A percentile compares a stretch with the other conserved stretches of the same genome.
These are phyloP conservation scores for Nicotiana undulata DNA, from an alignment of 257 asterid genomes.

Conservation along the genomic window DNA sequence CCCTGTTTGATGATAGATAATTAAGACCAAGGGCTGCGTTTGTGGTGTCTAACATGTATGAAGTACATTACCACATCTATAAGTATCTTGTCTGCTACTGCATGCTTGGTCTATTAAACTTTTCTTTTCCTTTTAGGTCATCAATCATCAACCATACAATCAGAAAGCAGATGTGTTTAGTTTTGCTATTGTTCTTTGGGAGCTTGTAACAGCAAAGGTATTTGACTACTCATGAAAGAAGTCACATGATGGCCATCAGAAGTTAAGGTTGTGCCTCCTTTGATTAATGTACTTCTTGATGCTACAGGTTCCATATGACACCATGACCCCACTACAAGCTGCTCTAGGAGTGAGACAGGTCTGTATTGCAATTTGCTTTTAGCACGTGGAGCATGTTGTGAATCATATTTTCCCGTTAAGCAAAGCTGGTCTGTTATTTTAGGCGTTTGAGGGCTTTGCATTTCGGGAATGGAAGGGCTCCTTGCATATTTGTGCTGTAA, in stretches of 20 bases:
- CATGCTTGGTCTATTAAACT: background rate
- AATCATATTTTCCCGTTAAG: background rate
- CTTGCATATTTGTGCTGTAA: background rate
- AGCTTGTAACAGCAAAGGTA: slow-evolving; percentile 83
- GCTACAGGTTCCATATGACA: slow-evolving; percentile 71
- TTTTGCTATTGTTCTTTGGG: slow-evolving; percentile 94
- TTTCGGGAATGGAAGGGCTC: background rate
- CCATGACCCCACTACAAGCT: slow-evolving; percentile 79
- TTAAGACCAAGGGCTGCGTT: background rate
- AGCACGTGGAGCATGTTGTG: background rate
- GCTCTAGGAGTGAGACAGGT: slow-evolving; percentile 94
- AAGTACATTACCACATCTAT: background rate
- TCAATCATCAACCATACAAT: slow-evolving; percentile 86
- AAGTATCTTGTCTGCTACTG: background rate
- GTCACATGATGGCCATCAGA: background rate
- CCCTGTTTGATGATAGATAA: background rate
- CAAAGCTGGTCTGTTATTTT: background rate
- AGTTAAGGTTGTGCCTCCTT: background rate
- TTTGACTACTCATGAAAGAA: background rate
- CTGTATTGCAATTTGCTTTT: slow-evolving; percentile 3
- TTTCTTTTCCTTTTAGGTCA: slow-evolving; percentile 39
- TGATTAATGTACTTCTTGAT: background rate
- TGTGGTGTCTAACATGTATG: background rate
- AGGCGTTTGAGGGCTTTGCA: background rate
- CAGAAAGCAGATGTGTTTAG: slow-evolving; percentile 91